These are phyloP conservation scores for Rhizoctonia solani DNA, from an alignment of 1,284 basidiomycete species.

Conservation along the genomic window DNA sequence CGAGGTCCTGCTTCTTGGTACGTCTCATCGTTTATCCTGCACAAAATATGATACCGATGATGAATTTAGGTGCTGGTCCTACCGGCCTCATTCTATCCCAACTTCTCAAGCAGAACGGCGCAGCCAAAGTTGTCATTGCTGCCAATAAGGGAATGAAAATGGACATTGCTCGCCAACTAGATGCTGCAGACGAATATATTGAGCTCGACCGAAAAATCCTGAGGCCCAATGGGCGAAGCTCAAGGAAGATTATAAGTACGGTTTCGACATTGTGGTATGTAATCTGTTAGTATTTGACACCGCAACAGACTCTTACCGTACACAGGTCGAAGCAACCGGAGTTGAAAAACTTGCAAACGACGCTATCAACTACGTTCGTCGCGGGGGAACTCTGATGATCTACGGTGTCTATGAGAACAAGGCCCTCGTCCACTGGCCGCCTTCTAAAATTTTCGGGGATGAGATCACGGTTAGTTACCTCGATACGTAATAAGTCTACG, in stretches of 20 bases:
- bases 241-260: constrained; percentile 77
- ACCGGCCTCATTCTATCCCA: constrained; percentile 85
- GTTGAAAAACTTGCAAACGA: constrained; percentile 79
- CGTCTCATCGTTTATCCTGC: neutral
- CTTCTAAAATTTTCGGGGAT: constrained; percentile 81
- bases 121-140: constrained; percentile 72
- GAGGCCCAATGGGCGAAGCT: constrained; percentile 77
- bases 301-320: neutral
- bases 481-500: neutral
- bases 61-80: constrained; percentile 65
- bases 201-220: constrained; percentile 80
- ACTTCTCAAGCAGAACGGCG: constrained; percentile 82
- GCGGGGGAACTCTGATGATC: constrained; percentile 68
- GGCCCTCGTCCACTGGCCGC: constrained; percentile 80
- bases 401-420: constrained; percentile 70
- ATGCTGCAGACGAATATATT: constrained; percentile 79
- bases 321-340: constrained; percentile 78
- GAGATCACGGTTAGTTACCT: constrained; percentile 67
- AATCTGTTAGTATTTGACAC: neutral
- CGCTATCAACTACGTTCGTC: constrained; percentile 79
- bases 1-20: constrained; percentile 70
- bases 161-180: constrained; percentile 73
- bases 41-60: neutral
- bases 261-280: constrained; percentile 81
- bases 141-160: constrained; percentile 88